These are phyloP conservation scores for Fusarium falciforme DNA, from an alignment of 2,329 filamentous ascomycete genomes.

Conservation along the genomic window DNA sequence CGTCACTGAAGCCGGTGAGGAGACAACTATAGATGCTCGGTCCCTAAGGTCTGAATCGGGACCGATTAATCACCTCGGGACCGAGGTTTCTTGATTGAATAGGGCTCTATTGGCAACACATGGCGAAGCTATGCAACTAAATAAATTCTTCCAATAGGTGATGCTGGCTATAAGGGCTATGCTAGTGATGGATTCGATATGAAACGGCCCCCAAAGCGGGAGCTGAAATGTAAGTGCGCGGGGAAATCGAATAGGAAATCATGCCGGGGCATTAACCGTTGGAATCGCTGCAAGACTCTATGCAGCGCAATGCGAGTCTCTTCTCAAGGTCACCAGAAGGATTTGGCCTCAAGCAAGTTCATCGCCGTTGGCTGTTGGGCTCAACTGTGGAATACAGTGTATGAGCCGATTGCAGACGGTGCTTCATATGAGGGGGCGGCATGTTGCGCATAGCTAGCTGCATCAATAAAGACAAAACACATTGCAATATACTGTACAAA, in stretches of 20 bases:
- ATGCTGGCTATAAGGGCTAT: neutral
- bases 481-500: neutral
- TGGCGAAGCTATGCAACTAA: neutral
- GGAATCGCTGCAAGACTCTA: neutral
- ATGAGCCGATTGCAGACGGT: neutral
- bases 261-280: neutral
- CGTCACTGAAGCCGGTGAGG: neutral
- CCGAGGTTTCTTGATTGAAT: neutral
- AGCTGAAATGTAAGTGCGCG: neutral
- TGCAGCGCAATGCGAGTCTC: neutral
- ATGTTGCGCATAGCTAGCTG: neutral
- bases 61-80: neutral
- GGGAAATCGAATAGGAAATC: neutral
- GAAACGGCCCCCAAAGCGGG: neutral
- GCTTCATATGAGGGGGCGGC: neutral
- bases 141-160: neutral
- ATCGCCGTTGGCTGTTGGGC: neutral
- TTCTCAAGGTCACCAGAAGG: neutral
- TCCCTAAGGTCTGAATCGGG: neutral
- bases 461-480: neutral
- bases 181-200: neutral
- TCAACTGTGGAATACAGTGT: neutral
- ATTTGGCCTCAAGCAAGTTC: neutral
- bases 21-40: neutral
- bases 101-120: neutral